These are phyloP conservation scores for Termitomyces eurrhizus DNA, from an alignment of 768 basidiomycete genomes.

Conservation along the genomic window DNA sequence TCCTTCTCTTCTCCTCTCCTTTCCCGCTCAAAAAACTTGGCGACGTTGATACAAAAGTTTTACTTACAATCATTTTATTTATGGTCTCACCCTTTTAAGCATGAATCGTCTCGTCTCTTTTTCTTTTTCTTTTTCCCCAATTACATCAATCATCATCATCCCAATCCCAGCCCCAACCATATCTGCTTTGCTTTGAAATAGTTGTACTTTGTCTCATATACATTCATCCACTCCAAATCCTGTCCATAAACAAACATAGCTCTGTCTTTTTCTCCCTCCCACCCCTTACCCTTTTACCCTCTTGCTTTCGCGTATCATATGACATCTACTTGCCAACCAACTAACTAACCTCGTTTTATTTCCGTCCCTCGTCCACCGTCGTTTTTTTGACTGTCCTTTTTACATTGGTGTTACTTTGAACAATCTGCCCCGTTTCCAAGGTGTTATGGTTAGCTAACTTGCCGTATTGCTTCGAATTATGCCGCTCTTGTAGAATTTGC, in stretches of 20 bases:
- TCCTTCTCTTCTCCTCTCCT: background rate
- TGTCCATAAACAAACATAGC: background rate
- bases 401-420: background rate
- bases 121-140: background rate
- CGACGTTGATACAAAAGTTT: background rate
- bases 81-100: background rate
- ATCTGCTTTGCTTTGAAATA: constrained; percentile 7
- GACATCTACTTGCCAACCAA: background rate
- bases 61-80: background rate
- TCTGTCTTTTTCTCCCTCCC: too few species aligned
- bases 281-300: background rate
- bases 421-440: background rate
- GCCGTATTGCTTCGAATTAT: background rate
- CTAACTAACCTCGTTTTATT: background rate
- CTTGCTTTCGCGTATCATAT: background rate
- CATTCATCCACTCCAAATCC: background rate
- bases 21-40: background rate
- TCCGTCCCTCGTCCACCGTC: background rate
- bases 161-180: background rate
- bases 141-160: background rate
- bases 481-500: background rate
- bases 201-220: constrained; percentile 4
- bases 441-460: background rate
- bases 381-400: background rate
- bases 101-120: background rate